Evolutionary conservation across 2,329 filamentous ascomycete species (phyloP).

Genomic region (Periconia sp.): DNA sequence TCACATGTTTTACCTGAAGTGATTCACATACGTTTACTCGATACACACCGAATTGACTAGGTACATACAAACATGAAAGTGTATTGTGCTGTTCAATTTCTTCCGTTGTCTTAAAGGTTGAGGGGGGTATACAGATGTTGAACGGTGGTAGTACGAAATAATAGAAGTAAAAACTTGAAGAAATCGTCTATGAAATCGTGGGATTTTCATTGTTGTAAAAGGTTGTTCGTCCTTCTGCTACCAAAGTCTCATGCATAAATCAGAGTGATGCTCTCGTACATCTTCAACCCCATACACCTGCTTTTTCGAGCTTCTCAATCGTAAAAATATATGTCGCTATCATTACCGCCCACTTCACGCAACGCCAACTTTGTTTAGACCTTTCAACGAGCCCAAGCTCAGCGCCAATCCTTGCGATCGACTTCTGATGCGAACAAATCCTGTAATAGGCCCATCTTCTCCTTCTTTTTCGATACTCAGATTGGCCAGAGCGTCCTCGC

Average conservation of each 20-base stretch:
- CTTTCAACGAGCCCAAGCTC: slow-evolving; percentile 92
- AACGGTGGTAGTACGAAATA: too few relatives aligned
- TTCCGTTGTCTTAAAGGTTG: too few relatives aligned
- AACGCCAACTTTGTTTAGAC: slow-evolving; percentile 63
- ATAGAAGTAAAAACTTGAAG: not conserved
- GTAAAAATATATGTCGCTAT: not conserved
- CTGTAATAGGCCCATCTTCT: slow-evolving; percentile 90
- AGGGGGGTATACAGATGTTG: too few relatives aligned
- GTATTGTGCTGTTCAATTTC: too few relatives aligned
- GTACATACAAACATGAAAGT: too few relatives aligned
- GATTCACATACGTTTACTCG: too few relatives aligned
- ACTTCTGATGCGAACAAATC: slow-evolving; percentile 96
- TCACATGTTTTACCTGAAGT: too few relatives aligned
- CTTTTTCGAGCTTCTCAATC: not conserved
- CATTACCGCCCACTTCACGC: slow-evolving; percentile 8
- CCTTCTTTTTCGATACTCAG: slow-evolving; percentile 97
- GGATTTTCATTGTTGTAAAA: not conserved
- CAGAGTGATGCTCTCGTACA: not conserved
- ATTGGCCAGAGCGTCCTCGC: slow-evolving; percentile 97
- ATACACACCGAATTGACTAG: too few relatives aligned
- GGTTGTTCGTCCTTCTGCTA: not conserved
- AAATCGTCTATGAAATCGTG: not conserved
- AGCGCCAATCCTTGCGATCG: slow-evolving; percentile 92
- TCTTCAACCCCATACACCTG: not conserved
- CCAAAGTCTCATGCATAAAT: not conserved